A percentile compares a stretch with the other conserved stretches of the same genome.
phyloP scores from a whole-genome alignment of 2,329 filamentous ascomycete genomes.

The Hirsutella thompsonii region DNA sequence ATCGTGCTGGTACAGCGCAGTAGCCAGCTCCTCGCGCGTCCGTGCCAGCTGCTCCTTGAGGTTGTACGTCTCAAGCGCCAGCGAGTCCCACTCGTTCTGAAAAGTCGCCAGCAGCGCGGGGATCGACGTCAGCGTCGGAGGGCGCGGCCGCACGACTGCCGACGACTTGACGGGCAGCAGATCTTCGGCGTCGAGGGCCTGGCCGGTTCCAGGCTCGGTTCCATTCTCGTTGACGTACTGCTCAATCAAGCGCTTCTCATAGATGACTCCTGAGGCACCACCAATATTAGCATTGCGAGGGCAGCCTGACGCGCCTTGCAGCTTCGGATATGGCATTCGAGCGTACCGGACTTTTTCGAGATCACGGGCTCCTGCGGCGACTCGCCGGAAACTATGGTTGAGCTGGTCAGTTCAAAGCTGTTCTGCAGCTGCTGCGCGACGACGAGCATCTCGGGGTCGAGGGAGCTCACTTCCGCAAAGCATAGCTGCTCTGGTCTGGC shows the following conservation, averaged over 20 bases:
- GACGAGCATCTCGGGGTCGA: background rate
- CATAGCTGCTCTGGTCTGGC: slow-evolving; percentile 22
- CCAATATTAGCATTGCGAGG: background rate
- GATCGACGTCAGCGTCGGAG: slow-evolving; percentile 90
- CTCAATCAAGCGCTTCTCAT: slow-evolving; percentile 90
- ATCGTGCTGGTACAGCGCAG: slow-evolving; percentile 92
- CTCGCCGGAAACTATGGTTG: slow-evolving; percentile 93
- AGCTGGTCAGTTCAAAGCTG: no score
- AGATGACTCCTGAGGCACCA: slow-evolving; percentile 56
- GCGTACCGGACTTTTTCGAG: slow-evolving; percentile 82
- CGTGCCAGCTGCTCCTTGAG: slow-evolving; percentile 80
- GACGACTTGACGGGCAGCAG: slow-evolving; percentile 77
- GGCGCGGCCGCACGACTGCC: slow-evolving; percentile 74
- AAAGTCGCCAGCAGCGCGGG: slow-evolving; percentile 88
- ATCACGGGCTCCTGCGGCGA: slow-evolving; percentile 88
- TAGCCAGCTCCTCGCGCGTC: slow-evolving; percentile 85
- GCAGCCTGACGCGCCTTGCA: background rate
- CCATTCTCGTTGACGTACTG: slow-evolving; percentile 89
- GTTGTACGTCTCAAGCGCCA: slow-evolving; percentile 84
- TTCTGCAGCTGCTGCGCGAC: no score
- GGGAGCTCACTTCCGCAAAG: slow-evolving; percentile 32
- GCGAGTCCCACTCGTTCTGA: slow-evolving; percentile 95
- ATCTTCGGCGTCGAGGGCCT: slow-evolving; percentile 73
- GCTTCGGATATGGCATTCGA: background rate
- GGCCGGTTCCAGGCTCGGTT: slow-evolving; percentile 81